These are phyloP conservation scores for Aspergillus amoenus DNA, from an alignment of 2,329 filamentous ascomycete species.

Conservation along the genomic window DNA sequence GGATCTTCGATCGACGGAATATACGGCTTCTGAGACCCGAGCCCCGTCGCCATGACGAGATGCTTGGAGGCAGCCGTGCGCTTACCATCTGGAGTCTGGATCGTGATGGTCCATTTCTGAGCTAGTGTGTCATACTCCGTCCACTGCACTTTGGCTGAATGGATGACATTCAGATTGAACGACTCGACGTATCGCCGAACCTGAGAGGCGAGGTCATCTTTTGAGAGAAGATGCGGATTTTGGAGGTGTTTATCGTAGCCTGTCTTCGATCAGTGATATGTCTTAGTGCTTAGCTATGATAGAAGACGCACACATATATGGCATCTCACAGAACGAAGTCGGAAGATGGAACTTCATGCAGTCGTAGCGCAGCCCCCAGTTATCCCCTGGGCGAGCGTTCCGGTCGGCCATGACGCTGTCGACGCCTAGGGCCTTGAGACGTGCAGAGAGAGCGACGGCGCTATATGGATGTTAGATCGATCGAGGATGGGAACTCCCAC, in stretches of 20 bases:
- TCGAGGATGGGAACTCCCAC: background rate
- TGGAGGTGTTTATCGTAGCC: constrained; percentile 19
- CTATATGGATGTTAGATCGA: constrained; percentile 18
- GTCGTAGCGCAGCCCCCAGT: constrained; percentile 49
- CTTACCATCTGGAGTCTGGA: constrained; percentile 18
- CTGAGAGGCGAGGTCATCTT: constrained; percentile 18
- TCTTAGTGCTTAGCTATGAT: background rate
- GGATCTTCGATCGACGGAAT: constrained; percentile 14
- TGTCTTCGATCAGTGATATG: background rate
- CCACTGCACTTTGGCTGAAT: constrained; percentile 23
- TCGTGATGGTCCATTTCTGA: constrained; percentile 26
- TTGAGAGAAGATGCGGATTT: constrained; percentile 13
- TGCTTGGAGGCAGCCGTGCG: constrained; percentile 14
- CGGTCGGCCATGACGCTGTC: constrained; percentile 46
- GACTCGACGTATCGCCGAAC: constrained; percentile 24
- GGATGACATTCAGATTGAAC: constrained; percentile 37
- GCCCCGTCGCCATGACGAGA: constrained; percentile 20
- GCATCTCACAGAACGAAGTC: constrained; percentile 37
- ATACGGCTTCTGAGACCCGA: constrained; percentile 18
- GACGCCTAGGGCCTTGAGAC: constrained; percentile 45
- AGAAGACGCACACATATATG: constrained; percentile 31
- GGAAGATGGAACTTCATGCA: constrained; percentile 45
- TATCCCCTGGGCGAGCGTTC: constrained; percentile 44
- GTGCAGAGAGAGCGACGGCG: constrained; percentile 45
- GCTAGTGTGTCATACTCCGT: constrained; percentile 14